These are phyloP conservation scores for Hysterium pulicare DNA, from an alignment of 2,329 filamentous ascomycete species.

Conservation along the genomic window DNA sequence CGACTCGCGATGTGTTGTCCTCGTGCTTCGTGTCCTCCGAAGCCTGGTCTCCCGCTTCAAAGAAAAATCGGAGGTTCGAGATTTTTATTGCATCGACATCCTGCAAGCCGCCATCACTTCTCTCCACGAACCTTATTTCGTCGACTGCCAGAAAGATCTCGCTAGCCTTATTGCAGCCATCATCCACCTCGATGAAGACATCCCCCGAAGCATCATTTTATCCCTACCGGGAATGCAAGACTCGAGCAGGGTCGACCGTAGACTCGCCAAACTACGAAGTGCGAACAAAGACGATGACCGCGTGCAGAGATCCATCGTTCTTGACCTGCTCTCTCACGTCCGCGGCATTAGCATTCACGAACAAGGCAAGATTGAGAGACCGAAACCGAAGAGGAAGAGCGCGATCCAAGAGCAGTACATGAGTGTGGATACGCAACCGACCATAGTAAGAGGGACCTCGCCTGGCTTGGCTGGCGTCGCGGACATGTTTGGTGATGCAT, in stretches of 20 bases:
- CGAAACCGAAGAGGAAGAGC: constrained; percentile 27
- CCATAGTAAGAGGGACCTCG: constrained; percentile 38
- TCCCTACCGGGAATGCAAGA: constrained; percentile 73
- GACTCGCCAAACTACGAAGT: constrained; percentile 38
- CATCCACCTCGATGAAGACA: constrained; percentile 70
- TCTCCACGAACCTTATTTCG: constrained; percentile 93
- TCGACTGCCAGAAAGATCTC: constrained; percentile 90
- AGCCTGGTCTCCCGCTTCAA: constrained; percentile 78
- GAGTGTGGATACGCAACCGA: constrained; percentile 38
- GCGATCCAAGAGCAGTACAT: constrained; percentile 40
- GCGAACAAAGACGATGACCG: constrained; percentile 57
- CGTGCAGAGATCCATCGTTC: constrained; percentile 73
- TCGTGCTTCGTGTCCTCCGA: constrained; percentile 81
- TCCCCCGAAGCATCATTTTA: constrained; percentile 72
- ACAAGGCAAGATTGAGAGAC: constrained; percentile 71
- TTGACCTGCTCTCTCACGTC: constrained; percentile 81
- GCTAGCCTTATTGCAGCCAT: constrained; percentile 85
- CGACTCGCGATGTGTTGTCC: constrained; percentile 82
- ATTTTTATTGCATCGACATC: constrained; percentile 86
- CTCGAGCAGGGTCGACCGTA: constrained; percentile 58
- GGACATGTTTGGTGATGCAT: constrained; percentile 39
- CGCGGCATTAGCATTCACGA: constrained; percentile 91
- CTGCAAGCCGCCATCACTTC: constrained; percentile 86
- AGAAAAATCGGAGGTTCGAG: constrained; percentile 60
- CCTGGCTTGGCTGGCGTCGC: constrained; percentile 43